A percentile compares a stretch with the other conserved stretches of the same genome.
Conservation (phyloP, 495 filamentous ascomycete species). For the Penicillium coprophilum region DNA sequence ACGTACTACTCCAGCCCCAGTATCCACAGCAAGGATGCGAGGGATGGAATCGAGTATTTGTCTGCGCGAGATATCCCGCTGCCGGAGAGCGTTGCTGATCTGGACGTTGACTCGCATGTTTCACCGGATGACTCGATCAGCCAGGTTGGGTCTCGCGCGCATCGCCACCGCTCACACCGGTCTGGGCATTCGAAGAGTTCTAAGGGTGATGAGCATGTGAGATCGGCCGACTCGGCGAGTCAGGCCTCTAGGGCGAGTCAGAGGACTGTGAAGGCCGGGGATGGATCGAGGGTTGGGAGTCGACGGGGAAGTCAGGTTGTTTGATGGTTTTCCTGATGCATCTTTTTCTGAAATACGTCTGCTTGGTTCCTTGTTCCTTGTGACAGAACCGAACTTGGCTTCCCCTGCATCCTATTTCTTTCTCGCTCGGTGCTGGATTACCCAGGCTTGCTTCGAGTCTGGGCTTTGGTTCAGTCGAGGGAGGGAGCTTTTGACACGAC, state of each 20-base stretch:
- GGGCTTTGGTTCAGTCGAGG: constrained; percentile 4
- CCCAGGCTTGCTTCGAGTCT: neutral
- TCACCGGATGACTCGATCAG: constrained; percentile 43
- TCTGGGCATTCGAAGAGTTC: constrained; percentile 30
- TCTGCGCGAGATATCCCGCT: constrained; percentile 45
- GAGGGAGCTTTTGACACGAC: constrained; percentile 11
- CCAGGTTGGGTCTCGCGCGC: constrained; percentile 28
- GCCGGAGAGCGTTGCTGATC: constrained; percentile 46
- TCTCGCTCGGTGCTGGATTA: neutral
- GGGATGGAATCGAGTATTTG: constrained; percentile 23
- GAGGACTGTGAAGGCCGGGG: constrained; percentile 39
- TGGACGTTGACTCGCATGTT: constrained; percentile 37
- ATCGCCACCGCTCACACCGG: constrained; percentile 18
- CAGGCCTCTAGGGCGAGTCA: constrained; percentile 51
- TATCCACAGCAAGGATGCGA: constrained; percentile 10
- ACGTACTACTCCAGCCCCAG: constrained; percentile 20
- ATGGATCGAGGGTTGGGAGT: constrained; percentile 33
- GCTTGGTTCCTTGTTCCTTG: neutral
- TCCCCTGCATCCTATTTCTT: constrained; percentile 2
- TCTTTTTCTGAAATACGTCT: neutral
- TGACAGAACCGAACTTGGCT: neutral
- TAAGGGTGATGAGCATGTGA: constrained; percentile 46
- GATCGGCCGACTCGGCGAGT: constrained; percentile 67
- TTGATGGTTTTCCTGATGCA: constrained; percentile 12
- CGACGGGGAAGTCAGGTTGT: constrained; percentile 36